A percentile compares a stretch with the other conserved stretches of the same genome.
Conservation (phyloP, 164 flowering plant genomes). For the Umbilicus rupestris region DNA sequence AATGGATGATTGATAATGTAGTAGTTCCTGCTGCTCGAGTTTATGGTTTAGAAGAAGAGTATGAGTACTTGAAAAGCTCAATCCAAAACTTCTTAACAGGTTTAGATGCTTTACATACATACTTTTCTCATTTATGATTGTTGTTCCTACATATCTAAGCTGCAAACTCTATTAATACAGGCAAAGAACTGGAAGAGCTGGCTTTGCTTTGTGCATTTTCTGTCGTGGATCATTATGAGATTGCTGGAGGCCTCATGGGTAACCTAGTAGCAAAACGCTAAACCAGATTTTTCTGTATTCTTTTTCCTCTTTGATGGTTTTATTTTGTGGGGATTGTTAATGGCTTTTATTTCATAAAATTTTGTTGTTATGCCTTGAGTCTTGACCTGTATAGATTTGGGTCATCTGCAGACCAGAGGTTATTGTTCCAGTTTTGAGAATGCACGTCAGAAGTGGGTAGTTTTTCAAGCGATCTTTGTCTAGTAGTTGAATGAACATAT, state of each 20-base stretch:
- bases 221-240: slow-evolving; percentile 56
- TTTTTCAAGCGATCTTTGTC: no score
- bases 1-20: slow-evolving; percentile 82
- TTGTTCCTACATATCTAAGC: not conserved
- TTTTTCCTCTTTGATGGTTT: not conserved
- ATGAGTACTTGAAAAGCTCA: slow-evolving; percentile 66
- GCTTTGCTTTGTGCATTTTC: slow-evolving; percentile 76
- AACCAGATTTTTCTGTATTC: slow-evolving; percentile 8
- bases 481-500: no score
- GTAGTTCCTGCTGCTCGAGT: slow-evolving; percentile 71
- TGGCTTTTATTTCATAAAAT: not conserved
- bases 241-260: slow-evolving; percentile 83
- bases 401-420: not conserved
- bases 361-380: not conserved
- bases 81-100: slow-evolving; percentile 74
- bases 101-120: slow-evolving; percentile 13
- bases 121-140: not conserved
- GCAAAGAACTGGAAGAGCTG: slow-evolving; percentile 67
- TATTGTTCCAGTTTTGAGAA: no score
- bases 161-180: slow-evolving; percentile 25
- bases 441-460: no score
- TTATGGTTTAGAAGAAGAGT: slow-evolving; percentile 66
- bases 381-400: not conserved
- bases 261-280: slow-evolving; percentile 67
- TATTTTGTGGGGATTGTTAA: not conserved